Conservation (phyloP, 176 grass and related monocot species). For the Puya raimondii region DNA sequence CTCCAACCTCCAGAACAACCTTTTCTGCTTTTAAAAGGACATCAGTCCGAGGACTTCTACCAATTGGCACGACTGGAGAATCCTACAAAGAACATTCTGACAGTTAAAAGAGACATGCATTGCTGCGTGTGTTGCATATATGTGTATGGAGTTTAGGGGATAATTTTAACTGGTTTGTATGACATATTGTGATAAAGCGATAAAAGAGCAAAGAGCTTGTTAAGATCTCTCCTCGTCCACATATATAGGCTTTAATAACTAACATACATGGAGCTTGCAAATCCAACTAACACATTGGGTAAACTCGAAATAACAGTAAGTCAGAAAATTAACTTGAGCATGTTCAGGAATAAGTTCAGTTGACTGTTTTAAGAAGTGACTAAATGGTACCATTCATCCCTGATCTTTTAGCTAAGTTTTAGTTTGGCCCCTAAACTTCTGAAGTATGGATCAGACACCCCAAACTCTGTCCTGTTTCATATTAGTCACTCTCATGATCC, state of each 20-base stretch:
- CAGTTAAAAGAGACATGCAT: background rate
- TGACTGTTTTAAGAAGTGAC: no score
- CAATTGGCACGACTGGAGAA: slow-evolving; percentile 52
- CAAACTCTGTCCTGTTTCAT: no score
- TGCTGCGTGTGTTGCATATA: background rate
- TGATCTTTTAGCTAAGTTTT: no score
- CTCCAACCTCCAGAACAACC: slow-evolving; percentile 54
- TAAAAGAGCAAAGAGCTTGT: background rate
- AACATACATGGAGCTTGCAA: background rate
- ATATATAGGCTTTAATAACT: background rate
- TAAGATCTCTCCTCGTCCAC: background rate
- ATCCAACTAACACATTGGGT: background rate
- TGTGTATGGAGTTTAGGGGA: background rate
- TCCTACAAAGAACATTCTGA: slow-evolving; percentile 40
- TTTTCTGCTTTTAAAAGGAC: slow-evolving; percentile 83
- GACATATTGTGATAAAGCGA: background rate
- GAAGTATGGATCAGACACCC: no score
- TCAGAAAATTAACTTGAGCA: background rate
- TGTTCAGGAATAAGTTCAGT: background rate
- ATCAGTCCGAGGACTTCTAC: slow-evolving; percentile 60
- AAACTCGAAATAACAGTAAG: background rate
- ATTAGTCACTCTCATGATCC: no score
- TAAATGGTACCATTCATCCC: no score
- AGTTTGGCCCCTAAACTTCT: no score
- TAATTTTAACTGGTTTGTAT: background rate